Evolutionary conservation across 192 early-diverging fungal species (phyloP), one percentile per base, ranked within the genome.

Genomic region (Backusella liffmaniae): DNA sequence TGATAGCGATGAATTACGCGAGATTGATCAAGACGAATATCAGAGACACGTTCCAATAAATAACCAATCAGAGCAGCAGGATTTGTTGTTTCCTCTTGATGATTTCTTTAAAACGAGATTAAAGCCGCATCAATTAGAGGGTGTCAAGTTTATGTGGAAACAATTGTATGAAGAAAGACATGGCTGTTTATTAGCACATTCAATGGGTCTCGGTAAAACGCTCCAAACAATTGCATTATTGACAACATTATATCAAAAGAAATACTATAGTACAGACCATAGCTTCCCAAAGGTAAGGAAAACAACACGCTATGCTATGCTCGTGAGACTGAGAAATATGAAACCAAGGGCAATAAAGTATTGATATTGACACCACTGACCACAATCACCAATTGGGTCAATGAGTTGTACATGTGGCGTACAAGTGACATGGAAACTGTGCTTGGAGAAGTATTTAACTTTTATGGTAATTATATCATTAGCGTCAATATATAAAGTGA

Each of bases 151-250:
- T 67, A 85, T 96, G 77, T 96, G 96, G 94, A 88, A 90, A 39
- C 91, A 91, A 34, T 77, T 94, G 13, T 86, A 95, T 26, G 91
- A 91, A 90, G 79, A 90, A 51, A 85, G 88, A 66, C 83, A 85
- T 23, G 95, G 96, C 3, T 95, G 94, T 73, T 86, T 96, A 13
- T 80, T 97, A 41, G 93, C 93, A 0, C 96, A 96, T 80, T 86
- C 88, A 10, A 96, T 96, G 95, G 95, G 96, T 0, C 83, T 97
- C 26, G 86, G 87, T 5, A 95, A 95, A 80, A 96, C 95, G 0
- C 80, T 95, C 15, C 93, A 95, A 76, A 85, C 88, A 10, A 89
- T 97, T 73, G 76, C 88, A 0, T 90, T 96, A 53, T 35, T 96
- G 4, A 91, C 88, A 67, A 93, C 92, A 1, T 73, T 96, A 39